A percentile compares a stretch with the other conserved stretches of the same genome.
These are phyloP conservation scores for Xerocomus brunneocitrinus DNA, from an alignment of 768 basidiomycete species.

Conservation along the genomic window DNA sequence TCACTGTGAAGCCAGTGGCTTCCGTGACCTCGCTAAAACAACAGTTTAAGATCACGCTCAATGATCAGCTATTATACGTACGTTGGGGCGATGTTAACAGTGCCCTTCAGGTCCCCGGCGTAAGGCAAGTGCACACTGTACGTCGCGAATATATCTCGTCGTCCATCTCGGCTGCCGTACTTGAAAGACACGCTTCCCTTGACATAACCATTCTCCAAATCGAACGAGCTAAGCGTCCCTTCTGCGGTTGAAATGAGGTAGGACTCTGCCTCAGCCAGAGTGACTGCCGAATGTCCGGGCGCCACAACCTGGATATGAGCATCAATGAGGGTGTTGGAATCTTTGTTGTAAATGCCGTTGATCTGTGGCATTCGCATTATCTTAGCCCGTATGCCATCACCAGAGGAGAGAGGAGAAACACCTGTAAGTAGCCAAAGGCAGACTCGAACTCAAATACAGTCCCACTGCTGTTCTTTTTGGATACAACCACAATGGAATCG, in stretches of 20 bases:
- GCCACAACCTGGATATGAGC: background rate
- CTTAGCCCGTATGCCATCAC: background rate
- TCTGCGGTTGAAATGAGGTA: background rate
- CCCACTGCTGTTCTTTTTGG: background rate
- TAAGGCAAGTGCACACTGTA: background rate
- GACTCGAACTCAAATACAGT: background rate
- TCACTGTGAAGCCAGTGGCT: background rate
- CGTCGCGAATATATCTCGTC: background rate
- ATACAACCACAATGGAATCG: background rate
- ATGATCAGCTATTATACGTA: background rate
- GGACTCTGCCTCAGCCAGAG: background rate
- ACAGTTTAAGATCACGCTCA: too few species aligned
- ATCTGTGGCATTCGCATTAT: background rate
- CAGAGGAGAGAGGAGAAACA: background rate
- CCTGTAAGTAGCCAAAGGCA: background rate
- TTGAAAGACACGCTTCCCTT: background rate
- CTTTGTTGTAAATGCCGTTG: background rate
- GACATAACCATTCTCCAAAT: background rate
- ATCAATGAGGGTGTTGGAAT: background rate
- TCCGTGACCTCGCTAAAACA: background rate
- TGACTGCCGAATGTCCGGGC: background rate
- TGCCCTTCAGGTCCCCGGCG: background rate
- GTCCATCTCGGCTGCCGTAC: background rate
- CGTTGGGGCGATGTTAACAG: background rate
- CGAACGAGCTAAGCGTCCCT: background rate